Conservation (phyloP, 2,329 filamentous ascomycete species). For the Ceratocystis eucalypticola region DNA sequence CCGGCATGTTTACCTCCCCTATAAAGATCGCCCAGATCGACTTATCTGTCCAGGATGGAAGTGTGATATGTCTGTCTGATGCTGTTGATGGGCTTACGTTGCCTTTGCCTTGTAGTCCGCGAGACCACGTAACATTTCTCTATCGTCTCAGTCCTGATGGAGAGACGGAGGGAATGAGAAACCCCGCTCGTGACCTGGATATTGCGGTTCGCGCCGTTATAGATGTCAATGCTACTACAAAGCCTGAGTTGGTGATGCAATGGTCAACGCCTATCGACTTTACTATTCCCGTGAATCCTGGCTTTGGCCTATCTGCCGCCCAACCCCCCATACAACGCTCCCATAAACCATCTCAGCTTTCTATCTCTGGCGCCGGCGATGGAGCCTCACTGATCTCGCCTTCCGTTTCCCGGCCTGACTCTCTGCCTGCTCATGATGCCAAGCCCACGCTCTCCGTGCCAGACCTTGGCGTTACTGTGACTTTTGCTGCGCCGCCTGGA, state of each 20-base stretch:
- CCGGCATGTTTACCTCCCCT: conserved; percentile 53
- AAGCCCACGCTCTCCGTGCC: conserved; percentile 36
- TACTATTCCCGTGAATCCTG: conserved; percentile 49
- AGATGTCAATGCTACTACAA: conserved; percentile 42
- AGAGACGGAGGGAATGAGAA: conserved; percentile 34
- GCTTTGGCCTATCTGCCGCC: conserved; percentile 41
- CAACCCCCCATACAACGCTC: conserved; percentile 46
- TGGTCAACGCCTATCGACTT: conserved; percentile 62
- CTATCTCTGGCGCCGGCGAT: conserved; percentile 40
- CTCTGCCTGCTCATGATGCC: conserved; percentile 39
- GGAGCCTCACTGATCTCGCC: conserved; percentile 42
- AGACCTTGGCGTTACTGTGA: conserved; percentile 61
- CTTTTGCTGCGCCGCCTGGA: conserved; percentile 48
- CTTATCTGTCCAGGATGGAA: conserved; percentile 44
- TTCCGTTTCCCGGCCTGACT: conserved; percentile 44
- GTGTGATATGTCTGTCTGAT: conserved; percentile 27
- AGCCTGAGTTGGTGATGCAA: conserved; percentile 47
- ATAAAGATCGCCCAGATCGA: conserved; percentile 47
- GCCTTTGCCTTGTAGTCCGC: conserved; percentile 49
- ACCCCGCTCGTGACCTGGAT: conserved; percentile 38
- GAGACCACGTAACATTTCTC: conserved; percentile 63
- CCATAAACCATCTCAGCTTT: conserved; percentile 50
- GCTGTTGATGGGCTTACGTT: conserved; percentile 36
- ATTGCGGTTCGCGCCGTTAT: conserved; percentile 49
- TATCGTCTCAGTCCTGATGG: conserved; percentile 49